Evolutionary conservation across 2,329 filamentous ascomycete genomes (phyloP), one percentile per base, ranked within the genome.

Genomic region (Botrytis sinoallii): DNA sequence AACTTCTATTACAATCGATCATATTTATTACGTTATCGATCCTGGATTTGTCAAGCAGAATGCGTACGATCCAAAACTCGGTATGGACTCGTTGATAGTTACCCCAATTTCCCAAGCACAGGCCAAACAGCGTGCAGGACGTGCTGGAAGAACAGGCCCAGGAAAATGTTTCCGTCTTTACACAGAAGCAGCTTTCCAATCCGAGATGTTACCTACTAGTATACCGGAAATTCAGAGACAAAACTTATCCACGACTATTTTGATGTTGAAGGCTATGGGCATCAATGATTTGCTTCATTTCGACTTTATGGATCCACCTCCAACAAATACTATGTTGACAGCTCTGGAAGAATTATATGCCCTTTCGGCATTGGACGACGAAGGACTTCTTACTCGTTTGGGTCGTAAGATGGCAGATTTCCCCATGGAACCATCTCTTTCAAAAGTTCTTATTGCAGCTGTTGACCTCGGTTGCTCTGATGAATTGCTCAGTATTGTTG

Each of bases 221-320:
- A 97, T 98, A 44, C 96, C 96, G 0, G 96, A 98, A 79, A 99
- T 99, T 70, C 96, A 99, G 81, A 88, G 96, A 1, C 94, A 98
- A 82, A 99, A 99, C 79, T 81, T 99, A 71, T 93, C 94, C 0
- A 91, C 93, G 78, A 98, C 95, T 0, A 98, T 99, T 82, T 87
- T 99, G 65, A 97, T 98, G 93, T 88, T 99, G 69, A 99, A 99
- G 82, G 96, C 96, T 0, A 98, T 99, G 94, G 96, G 97, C 4
- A 98, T 99, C 83, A 98, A 99, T 80, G 96, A 99, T 81, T 86
- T 99, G 1, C 87, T 99, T 20, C 94, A 97, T 81, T 99, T 99
- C 80, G 95, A 98, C 83, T 99, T 99, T 79, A 98, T 99, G 95
- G 96, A 99, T 79, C 95, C 96, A 0, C 96, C 96, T 0, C 96